Conservation (phyloP, 225 moss, liverwort and hornwort genomes). For the Bryoerythrophyllum caledonicum region DNA sequence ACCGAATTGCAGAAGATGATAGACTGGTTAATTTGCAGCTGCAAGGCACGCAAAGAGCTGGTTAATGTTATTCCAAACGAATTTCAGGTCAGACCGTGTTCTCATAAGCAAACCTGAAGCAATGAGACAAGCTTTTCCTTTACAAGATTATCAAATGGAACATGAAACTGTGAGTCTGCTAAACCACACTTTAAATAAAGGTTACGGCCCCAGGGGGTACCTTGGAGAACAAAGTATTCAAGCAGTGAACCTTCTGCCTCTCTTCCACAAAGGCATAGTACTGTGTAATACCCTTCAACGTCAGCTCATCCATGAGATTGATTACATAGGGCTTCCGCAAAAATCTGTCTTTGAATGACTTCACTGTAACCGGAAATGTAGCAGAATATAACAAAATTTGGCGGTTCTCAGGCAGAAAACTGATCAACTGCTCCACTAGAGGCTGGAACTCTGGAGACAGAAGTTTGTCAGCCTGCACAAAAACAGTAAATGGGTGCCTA, state of each 20-base stretch:
- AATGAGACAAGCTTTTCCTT: background rate
- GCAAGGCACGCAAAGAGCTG: slow-evolving; percentile 29
- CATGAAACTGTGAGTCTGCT: background rate
- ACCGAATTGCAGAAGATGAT: slow-evolving; percentile 77
- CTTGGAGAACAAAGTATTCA: slow-evolving; percentile 68
- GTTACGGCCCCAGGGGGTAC: slow-evolving; percentile 17
- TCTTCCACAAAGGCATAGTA: slow-evolving; percentile 74
- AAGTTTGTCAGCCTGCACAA: slow-evolving; percentile 61
- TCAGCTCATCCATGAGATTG: slow-evolving; percentile 71
- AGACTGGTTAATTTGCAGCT: slow-evolving; percentile 71
- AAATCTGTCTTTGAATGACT: slow-evolving; percentile 67
- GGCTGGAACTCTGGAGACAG: slow-evolving; percentile 68
- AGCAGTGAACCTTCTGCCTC: slow-evolving; percentile 67
- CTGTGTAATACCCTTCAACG: slow-evolving; percentile 70
- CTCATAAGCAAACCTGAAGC: background rate
- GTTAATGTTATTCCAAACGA: slow-evolving; percentile 9
- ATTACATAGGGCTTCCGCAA: slow-evolving; percentile 70
- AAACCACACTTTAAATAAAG: background rate
- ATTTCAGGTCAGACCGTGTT: background rate
- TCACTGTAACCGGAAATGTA: slow-evolving; percentile 69
- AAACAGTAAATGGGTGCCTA: background rate
- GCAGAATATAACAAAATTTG: slow-evolving; percentile 73
- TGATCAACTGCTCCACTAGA: slow-evolving; percentile 64
- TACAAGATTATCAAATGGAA: slow-evolving; percentile 14
- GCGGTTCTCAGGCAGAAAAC: slow-evolving; percentile 60